A percentile compares a stretch with the other conserved stretches of the same genome.
Conservation (phyloP, 139 green algal genomes). For the Mychonastes homosphaera region DNA sequence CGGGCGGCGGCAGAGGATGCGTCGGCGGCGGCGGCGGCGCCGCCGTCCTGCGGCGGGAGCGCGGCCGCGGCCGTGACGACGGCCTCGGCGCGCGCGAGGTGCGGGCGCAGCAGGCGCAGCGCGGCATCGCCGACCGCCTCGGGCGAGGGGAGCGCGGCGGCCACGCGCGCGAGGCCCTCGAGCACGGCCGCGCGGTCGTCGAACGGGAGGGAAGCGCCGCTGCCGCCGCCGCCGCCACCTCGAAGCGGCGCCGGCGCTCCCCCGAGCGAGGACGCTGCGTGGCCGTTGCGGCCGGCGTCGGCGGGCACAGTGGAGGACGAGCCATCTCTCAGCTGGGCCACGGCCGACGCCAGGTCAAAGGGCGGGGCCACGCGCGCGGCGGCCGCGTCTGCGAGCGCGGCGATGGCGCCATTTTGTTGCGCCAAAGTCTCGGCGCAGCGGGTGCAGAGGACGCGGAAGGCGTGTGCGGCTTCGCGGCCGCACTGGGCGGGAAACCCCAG, state of each 20-base stretch:
- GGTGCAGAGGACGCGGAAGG: conserved; percentile 46
- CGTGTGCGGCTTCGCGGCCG: conserved; percentile 15
- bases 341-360: too few species aligned
- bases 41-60: conserved; percentile 8
- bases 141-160: conserved; percentile 16
- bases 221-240: not conserved
- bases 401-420: too few species aligned
- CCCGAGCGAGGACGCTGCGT: too few species aligned
- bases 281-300: conserved; percentile 12
- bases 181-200: conserved; percentile 36
- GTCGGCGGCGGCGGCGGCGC: not conserved
- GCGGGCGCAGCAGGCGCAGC: conserved; percentile 20
- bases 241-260: too few species aligned
- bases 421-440: conserved; percentile 30
- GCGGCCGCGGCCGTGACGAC: conserved; percentile 5
- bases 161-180: conserved; percentile 48
- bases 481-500: conserved; percentile 5
- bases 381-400: too few species aligned
- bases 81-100: conserved; percentile 16
- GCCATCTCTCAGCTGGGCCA: too few species aligned
- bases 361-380: too few species aligned
- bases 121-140: conserved; percentile 19
- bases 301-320: too few species aligned
- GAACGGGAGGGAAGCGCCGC: conserved; percentile 6
- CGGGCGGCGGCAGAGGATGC: conserved; percentile 9